phyloP scores from a whole-genome alignment of 768 basidiomycete genomes.

The Boletellus sp. region DNA sequence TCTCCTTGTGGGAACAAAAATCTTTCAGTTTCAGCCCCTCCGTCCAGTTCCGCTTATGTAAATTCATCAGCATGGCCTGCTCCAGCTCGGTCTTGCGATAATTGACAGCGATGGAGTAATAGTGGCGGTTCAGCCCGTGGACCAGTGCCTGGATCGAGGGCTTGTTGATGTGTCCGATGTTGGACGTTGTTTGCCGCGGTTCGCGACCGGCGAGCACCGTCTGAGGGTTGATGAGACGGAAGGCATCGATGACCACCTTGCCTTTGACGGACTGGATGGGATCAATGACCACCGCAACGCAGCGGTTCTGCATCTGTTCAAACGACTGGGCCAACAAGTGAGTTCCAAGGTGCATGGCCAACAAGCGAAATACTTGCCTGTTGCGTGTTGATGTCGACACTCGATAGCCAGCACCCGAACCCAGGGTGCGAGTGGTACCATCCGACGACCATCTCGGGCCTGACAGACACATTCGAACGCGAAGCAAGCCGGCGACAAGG shows the following conservation, averaged over 20 bases:
- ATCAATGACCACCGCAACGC: slow-evolving; percentile 96
- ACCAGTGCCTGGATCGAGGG: slow-evolving; percentile 99
- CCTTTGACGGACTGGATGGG: slow-evolving; percentile 99
- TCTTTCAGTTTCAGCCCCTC: slow-evolving; percentile 91
- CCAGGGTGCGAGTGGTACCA: slow-evolving; percentile 99
- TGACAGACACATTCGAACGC: slow-evolving; percentile 22
- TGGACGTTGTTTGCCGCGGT: slow-evolving; percentile 94
- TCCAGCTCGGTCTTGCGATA: slow-evolving; percentile 98
- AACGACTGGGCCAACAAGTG: slow-evolving; percentile 65
- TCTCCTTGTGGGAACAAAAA: slow-evolving; percentile 83
- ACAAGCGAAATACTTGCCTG: slow-evolving; percentile 50
- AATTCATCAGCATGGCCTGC: slow-evolving; percentile 97
- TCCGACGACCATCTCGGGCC: slow-evolving; percentile 97
- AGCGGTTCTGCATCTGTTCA: slow-evolving; percentile 87
- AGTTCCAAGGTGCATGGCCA: slow-evolving; percentile 4
- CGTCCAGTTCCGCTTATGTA: slow-evolving; percentile 99
- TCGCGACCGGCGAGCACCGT: slow-evolving; percentile 88
- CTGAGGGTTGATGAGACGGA: slow-evolving; percentile 93
- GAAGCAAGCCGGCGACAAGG: slow-evolving; percentile 2
- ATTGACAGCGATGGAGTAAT: slow-evolving; percentile 96
- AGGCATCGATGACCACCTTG: slow-evolving; percentile 99
- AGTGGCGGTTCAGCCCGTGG: slow-evolving; percentile 95
- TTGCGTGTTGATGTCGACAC: slow-evolving; percentile 98
- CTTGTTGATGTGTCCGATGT: slow-evolving; percentile 98
- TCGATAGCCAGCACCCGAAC: slow-evolving; percentile 98